Evolutionary conservation across 164 flowering plant species (phyloP).

Genomic region (Tinospora cordifolia): DNA sequence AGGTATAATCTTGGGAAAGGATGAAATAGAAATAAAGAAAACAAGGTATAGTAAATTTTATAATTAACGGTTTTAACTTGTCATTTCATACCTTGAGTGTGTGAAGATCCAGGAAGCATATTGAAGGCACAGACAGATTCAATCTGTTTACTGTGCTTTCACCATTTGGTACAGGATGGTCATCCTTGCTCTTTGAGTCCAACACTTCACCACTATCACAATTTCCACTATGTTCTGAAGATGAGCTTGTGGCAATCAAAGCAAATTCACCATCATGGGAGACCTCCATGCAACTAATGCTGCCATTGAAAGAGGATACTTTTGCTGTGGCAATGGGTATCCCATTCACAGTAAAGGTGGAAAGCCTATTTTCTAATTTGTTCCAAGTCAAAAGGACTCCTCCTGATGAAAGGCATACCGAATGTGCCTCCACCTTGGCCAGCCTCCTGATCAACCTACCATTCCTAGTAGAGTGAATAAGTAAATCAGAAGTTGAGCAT

Average conservation of each 20-base stretch:
- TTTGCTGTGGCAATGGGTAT: constrained; percentile 45
- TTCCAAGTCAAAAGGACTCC: constrained; percentile 86
- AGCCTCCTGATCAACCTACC: constrained; percentile 78
- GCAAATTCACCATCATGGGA: constrained; percentile 67
- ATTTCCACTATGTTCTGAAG: constrained; percentile 26
- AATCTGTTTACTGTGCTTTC: constrained; percentile 24
- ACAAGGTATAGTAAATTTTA: background rate
- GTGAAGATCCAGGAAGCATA: constrained; percentile 74
- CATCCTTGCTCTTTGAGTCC: constrained; percentile 7
- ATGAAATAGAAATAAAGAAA: background rate
- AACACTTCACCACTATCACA: constrained; percentile 15
- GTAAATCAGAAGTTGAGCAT: constrained; percentile 67
- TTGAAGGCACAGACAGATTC: constrained; percentile 55
- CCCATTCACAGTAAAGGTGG: constrained; percentile 74
- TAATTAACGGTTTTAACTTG: background rate
- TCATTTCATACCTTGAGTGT: constrained; percentile 53
- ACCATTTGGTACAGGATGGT: constrained; percentile 22
- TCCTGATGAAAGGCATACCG: constrained; percentile 62
- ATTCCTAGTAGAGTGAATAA: constrained; percentile 73
- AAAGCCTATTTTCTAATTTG: constrained; percentile 37
- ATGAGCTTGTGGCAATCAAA: constrained; percentile 57
- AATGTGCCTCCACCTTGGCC: constrained; percentile 62
- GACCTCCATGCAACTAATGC: constrained; percentile 79
- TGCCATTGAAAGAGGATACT: constrained; percentile 41
- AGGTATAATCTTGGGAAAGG: background rate